Percentiles rank a stretch among this genome's conserved stretches.
Evolutionary conservation across 2,329 filamentous ascomycete species (phyloP).

Genomic region (Alternaria conjuncta): DNA sequence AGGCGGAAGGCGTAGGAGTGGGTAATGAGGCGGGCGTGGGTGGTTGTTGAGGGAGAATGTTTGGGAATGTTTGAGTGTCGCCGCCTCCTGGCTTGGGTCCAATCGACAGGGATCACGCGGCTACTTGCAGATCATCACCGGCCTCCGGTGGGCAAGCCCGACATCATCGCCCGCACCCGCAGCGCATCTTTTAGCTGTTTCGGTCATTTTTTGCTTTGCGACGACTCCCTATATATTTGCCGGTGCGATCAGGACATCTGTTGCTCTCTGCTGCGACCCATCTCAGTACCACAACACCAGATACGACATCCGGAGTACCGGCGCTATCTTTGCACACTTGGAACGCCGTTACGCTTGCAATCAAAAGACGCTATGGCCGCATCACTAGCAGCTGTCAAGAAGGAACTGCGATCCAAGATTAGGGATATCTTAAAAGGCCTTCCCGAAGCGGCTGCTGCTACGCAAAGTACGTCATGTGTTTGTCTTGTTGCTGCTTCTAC

Average conservation of each 20-base stretch:
- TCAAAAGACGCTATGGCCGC: constrained; percentile 46
- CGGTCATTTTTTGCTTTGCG: background rate
- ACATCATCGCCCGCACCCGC: constrained; percentile 24
- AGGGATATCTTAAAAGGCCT: constrained; percentile 69
- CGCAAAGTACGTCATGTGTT: constrained; percentile 71
- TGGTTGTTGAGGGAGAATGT: constrained; percentile 17
- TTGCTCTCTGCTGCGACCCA: background rate
- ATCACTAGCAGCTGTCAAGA: constrained; percentile 72
- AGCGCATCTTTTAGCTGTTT: constrained; percentile 11
- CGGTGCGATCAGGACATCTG: background rate
- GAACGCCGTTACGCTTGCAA: constrained; percentile 19
- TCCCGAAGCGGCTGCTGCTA: constrained; percentile 64
- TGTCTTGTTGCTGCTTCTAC: constrained; percentile 1
- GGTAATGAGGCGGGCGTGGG: constrained; percentile 3
- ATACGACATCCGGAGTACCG: background rate
- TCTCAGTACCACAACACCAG: background rate
- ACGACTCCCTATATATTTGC: background rate
- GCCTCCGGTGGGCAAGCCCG: constrained; percentile 19
- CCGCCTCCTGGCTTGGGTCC: constrained; percentile 19
- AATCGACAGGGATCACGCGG: constrained; percentile 29
- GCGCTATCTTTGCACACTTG: constrained; percentile 16
- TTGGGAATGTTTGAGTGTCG: constrained; percentile 18
- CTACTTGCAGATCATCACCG: constrained; percentile 39
- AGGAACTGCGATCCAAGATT: constrained; percentile 74
- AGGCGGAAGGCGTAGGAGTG: constrained; percentile 10